phyloP scores from a whole-genome alignment of 169 alveolate species.

The Perkinsus marinus region DNA sequence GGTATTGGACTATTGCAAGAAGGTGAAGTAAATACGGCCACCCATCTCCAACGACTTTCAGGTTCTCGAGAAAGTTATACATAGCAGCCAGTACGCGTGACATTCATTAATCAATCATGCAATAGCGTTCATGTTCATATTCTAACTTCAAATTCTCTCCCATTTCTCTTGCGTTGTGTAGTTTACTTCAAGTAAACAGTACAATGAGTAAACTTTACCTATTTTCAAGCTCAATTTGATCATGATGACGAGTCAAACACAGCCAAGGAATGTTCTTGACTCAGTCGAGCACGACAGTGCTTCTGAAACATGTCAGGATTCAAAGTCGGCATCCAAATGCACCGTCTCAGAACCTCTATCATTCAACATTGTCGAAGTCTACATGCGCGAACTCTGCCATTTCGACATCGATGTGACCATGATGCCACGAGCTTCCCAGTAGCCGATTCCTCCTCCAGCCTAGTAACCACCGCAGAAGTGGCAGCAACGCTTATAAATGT shows the following conservation, averaged over 20 bases:
- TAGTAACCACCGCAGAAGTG: neutral
- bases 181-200: no score
- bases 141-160: neutral
- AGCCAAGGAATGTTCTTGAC: no score
- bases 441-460: neutral
- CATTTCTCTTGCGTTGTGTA: no score
- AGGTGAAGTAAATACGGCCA: no score
- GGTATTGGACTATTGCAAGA: neutral
- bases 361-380: neutral
- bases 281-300: no score
- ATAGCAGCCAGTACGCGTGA: neutral
- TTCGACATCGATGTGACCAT: neutral
- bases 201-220: no score
- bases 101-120: neutral
- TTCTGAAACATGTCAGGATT: no score
- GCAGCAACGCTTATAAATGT: neutral
- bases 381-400: neutral
- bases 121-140: neutral
- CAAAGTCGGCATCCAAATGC: neutral
- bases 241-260: no score
- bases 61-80: neutral
- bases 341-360: neutral
- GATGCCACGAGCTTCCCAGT: neutral
- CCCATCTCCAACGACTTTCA: no score
- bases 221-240: no score